Conservation (phyloP, 2,329 filamentous ascomycete genomes). For the Penicillium crustosum region DNA sequence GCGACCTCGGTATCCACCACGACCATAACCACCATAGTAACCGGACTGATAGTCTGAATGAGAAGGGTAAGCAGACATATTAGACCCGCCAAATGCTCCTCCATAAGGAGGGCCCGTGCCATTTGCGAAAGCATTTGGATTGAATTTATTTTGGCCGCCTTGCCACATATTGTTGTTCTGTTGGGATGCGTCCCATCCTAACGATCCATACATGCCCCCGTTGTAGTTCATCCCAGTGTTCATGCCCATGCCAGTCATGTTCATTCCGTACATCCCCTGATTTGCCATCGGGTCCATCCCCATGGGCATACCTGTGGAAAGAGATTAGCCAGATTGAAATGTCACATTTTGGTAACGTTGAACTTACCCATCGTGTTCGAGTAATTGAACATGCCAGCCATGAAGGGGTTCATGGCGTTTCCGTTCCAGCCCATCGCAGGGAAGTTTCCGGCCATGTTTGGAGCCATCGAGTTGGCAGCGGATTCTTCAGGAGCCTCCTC, state of each 20-base stretch:
- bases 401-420: constrained; percentile 65
- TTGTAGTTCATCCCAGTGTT: constrained; percentile 68
- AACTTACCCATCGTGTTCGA: constrained; percentile 87
- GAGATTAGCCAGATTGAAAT: constrained; percentile 24
- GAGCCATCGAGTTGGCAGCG: constrained; percentile 35
- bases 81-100: constrained; percentile 66
- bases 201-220: constrained; percentile 62
- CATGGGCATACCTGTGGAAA: constrained; percentile 70
- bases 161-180: constrained; percentile 66
- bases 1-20: constrained; percentile 61
- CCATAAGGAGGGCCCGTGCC: constrained; percentile 81
- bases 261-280: constrained; percentile 61
- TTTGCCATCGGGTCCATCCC: constrained; percentile 66
- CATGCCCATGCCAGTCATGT: constrained; percentile 85
- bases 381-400: constrained; percentile 56
- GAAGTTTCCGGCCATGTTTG: constrained; percentile 53
- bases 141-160: constrained; percentile 86
- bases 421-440: constrained; percentile 62
- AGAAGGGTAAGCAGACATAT: constrained; percentile 67
- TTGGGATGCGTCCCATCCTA: constrained; percentile 73
- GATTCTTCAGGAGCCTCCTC: constrained; percentile 6
- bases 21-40: constrained; percentile 70
- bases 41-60: constrained; percentile 70
- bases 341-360: background rate
- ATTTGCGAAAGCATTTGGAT: constrained; percentile 72